Evolutionary conservation across 495 filamentous ascomycete species (phyloP), one percentile per base, ranked within the genome.

Genomic region (Penicillium riverlandense): DNA sequence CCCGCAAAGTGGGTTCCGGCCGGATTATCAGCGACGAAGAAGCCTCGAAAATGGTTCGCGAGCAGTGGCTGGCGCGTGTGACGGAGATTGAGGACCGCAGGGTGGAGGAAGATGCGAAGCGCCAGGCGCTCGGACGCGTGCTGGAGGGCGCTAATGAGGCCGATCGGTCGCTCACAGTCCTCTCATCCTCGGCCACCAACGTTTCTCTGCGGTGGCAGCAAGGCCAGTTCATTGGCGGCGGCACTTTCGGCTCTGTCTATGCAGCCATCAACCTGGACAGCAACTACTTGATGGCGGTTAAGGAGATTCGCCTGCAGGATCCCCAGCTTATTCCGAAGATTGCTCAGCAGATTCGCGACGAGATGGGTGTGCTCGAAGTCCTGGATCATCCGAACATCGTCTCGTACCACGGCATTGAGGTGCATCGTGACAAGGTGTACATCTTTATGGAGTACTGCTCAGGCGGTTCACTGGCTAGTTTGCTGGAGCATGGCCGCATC

Each of bases 371-470:
- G 13, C 73, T 98, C 11, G 90, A 96, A 65, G 82, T 95, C 0
- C 75, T 98, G 16, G 89, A 96, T 57, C 92, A 97, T 57, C 94
- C 94, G 7, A 97, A 98, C 57, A 90, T 98, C 36, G 92, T 98
- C 6, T 89, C 88, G 7, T 98, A 98, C 65, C 90, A 91, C 55
- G 92, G 92, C 38, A 96, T 98, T 55, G 92, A 98, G 61, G 92
- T 96, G 3, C 92, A 97, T 63, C 80, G 92, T 33, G 92, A 98
- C 71, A 95, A 95, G 55, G 94, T 97, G 6, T 98, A 97, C 66
- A 94, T 98, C 52, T 98, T 98, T 66, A 98, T 98, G 92, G 92
- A 98, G 63, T 96, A 94, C 62, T 98, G 92, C 55, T 90, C 87
- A 3, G 91, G 94, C 29, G 92, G 92, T 12, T 96, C 91, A 6